Base-by-base conservation (phyloP, 2,329 filamentous ascomycete genomes). In the Cadophora luteo-olivacea region DNA sequence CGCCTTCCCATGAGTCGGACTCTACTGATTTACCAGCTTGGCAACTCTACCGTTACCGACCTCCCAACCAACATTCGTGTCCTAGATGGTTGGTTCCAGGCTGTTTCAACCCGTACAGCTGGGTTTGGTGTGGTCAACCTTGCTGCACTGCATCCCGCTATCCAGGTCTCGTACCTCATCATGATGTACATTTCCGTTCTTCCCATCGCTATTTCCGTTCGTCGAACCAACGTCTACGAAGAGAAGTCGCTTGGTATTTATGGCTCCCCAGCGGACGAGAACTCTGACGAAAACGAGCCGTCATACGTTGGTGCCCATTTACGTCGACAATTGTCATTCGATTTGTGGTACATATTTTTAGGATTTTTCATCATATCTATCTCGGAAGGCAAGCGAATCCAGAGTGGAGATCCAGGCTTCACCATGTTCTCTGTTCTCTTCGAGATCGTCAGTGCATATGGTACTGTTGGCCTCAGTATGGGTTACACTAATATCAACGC, bases 141-240 rank as follows among this genome's bases (percentile, higher is more conserved):
- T 49, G 83, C 91, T 1, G 82, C 86, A 0, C 83, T 99, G 1
- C 94, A 98, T 73, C 94, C 96, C 0, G 96, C 92, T 3, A 93
- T 97, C 68, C 94, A 97, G 76, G 93, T 97, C 16, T 93, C 94
- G 29, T 98, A 97, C 81, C 84, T 98, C 80, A 90, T 98, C 80
- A 98, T 98, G 96, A 98, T 98, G 96, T 98, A 98, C 80, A 97
- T 98, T 70, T 97, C 94, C 68, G 92, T 97, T 69, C 97, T 97
- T 75, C 95, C 95, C 5, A 97, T 98, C 74, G 95, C 96, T 77
- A 98, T 98, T 75, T 96, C 92, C 7, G 92, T 98, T 75, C 93
- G 95, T 64, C 86, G 92, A 72, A 97, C 95, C 68, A 98, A 98
- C 78, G 95, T 97, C 2, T 98, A 98, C 82, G 95, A 97, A 80